A percentile compares a stretch with the other conserved stretches of the same genome.
Evolutionary conservation across 2,329 filamentous ascomycete species (phyloP).

Genomic region (Xylaria sp.): DNA sequence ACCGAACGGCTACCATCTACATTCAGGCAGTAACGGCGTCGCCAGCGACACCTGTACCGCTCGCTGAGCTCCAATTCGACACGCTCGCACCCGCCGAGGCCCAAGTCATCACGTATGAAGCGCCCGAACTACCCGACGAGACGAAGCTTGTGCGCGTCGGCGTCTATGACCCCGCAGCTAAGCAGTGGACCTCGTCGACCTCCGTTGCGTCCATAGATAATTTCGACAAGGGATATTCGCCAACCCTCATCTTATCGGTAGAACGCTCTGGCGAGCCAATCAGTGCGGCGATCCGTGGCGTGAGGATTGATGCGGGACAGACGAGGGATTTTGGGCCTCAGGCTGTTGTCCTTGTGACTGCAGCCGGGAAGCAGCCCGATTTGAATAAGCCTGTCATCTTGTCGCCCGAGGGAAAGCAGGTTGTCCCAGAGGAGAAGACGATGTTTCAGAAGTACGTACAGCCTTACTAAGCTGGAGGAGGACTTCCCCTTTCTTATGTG

Average conservation of each 20-base stretch:
- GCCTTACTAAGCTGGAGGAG: background rate
- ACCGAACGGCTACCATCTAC: conserved; percentile 62
- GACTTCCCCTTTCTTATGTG: background rate
- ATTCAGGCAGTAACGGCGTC: conserved; percentile 60
- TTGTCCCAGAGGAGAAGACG: conserved; percentile 69
- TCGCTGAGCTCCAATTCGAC: conserved; percentile 69
- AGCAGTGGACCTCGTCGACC: conserved; percentile 64
- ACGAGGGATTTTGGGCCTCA: conserved; percentile 73
- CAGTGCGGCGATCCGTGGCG: conserved; percentile 64
- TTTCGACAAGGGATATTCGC: conserved; percentile 70
- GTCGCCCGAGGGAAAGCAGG: conserved; percentile 67
- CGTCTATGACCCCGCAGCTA: conserved; percentile 60
- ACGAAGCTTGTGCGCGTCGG: conserved; percentile 66
- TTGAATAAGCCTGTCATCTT: conserved; percentile 73
- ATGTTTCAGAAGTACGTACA: conserved; percentile 71
- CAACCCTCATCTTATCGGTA: conserved; percentile 64
- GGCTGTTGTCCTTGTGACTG: conserved; percentile 61
- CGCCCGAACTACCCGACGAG: conserved; percentile 61
- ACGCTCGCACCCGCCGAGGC: conserved; percentile 55
- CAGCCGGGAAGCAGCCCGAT: conserved; percentile 64
- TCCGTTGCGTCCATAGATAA: conserved; percentile 66
- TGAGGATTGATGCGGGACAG: conserved; percentile 69
- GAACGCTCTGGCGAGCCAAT: conserved; percentile 56
- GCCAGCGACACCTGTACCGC: conserved; percentile 52
- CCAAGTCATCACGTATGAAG: conserved; percentile 64